Percentiles rank a stretch among this genome's conserved stretches.
phyloP scores from a whole-genome alignment of 208 protist species.

The Phytomonas francai region DNA sequence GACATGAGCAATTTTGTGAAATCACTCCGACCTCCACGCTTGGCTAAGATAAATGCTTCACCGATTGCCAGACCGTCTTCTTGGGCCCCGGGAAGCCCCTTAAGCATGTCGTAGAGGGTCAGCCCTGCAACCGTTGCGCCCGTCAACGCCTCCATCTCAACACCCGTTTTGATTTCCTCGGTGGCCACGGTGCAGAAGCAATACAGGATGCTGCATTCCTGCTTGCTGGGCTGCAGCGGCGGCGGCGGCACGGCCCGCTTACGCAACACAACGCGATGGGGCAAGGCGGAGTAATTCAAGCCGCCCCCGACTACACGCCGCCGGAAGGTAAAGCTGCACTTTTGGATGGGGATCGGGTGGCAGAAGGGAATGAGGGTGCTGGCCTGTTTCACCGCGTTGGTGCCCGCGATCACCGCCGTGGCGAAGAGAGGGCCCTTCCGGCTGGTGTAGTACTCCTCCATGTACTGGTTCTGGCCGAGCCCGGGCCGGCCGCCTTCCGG shows the following conservation, averaged over 20 bases:
- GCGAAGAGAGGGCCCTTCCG: conserved; percentile 80
- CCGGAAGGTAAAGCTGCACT: conserved; percentile 83
- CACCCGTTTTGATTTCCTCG: conserved; percentile 76
- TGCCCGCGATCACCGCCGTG: conserved; percentile 86
- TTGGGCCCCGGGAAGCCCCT: conserved; percentile 58
- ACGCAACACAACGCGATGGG: conserved; percentile 68
- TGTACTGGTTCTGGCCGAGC: conserved; percentile 22
- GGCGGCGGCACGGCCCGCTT: conserved; percentile 35
- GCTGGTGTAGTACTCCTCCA: conserved; percentile 86
- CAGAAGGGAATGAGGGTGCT: conserved; percentile 93
- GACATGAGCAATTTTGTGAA: conserved; percentile 86
- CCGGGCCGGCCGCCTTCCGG: conserved; percentile 8
- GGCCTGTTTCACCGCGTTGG: conserved; percentile 91
- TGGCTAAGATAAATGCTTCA: conserved; percentile 74
- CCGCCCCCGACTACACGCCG: conserved; percentile 38
- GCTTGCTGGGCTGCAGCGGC: conserved; percentile 17
- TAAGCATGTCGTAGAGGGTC: conserved; percentile 87
- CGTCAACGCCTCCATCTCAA: conserved; percentile 97
- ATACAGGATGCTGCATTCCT: conserved; percentile 73
- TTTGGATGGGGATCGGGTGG: conserved; percentile 87
- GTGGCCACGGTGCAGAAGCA: conserved; percentile 86
- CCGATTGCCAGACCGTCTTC: conserved; percentile 77
- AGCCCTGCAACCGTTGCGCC: conserved; percentile 84
- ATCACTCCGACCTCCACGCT: conserved; percentile 64
- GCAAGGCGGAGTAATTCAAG: conserved; percentile 46